Conservation (phyloP, 108 stramenopile genomes). For the Pseudonitzschia multistriata region DNA sequence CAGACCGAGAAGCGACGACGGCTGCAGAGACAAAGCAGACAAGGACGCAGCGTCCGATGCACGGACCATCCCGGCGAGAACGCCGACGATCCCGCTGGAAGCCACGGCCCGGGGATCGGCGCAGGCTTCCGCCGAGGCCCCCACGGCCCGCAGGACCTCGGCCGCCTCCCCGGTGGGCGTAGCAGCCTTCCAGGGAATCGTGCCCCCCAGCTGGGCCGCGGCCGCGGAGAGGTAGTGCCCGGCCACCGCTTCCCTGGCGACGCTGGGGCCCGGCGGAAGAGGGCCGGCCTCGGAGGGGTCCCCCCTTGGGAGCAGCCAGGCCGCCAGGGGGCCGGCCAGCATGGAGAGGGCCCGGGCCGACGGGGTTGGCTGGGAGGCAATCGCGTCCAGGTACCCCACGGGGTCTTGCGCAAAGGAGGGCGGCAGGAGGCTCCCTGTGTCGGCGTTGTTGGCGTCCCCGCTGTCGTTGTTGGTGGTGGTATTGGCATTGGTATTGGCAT, state of each 20-base stretch:
- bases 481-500: background rate
- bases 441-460: background rate
- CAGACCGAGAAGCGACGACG: background rate
- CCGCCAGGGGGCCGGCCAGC: background rate
- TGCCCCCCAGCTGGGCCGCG: constrained; percentile 1
- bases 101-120: constrained; percentile 24
- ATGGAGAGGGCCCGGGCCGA: background rate
- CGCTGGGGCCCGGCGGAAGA: too few relatives aligned
- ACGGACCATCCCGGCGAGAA: constrained; percentile 34
- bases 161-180: too few relatives aligned
- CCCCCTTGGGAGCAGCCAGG: too few relatives aligned
- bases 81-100: constrained; percentile 48
- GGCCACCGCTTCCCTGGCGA: too few relatives aligned
- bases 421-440: background rate
- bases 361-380: background rate
- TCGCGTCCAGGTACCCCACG: background rate
- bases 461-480: background rate
- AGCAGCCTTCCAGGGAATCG: background rate
- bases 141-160: constrained; percentile 15
- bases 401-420: background rate
- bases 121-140: constrained; percentile 18
- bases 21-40: background rate
- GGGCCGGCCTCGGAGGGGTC: too few relatives aligned
- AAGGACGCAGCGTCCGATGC: constrained; percentile 11
- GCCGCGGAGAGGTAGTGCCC: constrained; percentile 8